phyloP scores from a whole-genome alignment of 257 asterid species.

The Vinca minor region DNA sequence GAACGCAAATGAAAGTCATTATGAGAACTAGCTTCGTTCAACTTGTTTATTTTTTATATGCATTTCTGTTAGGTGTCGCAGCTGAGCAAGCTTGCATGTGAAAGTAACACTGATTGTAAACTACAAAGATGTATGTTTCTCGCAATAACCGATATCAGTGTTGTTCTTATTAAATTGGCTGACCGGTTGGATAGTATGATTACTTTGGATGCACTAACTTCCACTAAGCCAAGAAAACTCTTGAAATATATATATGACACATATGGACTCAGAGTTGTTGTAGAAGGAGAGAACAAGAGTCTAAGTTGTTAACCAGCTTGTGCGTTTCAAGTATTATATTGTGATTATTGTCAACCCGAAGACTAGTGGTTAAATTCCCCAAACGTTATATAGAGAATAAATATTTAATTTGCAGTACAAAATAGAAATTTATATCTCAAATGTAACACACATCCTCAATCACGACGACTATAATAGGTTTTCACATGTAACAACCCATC shows the following conservation, averaged over 20 bases:
- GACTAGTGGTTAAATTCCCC: slow-evolving; percentile 70
- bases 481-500: too few relatives aligned
- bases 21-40: not conserved
- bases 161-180: slow-evolving; percentile 86
- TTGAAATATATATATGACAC: too few relatives aligned
- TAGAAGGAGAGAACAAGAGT: too few relatives aligned
- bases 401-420: too few relatives aligned
- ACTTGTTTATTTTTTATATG: not conserved
- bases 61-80: slow-evolving; percentile 59
- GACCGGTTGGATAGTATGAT: slow-evolving; percentile 90
- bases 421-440: too few relatives aligned
- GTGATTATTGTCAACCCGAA: too few relatives aligned
- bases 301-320: too few relatives aligned
- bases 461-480: too few relatives aligned
- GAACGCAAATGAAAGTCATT: not conserved
- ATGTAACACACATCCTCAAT: too few relatives aligned
- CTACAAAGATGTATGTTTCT: slow-evolving; percentile 93
- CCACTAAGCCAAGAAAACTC: slow-evolving; percentile 72
- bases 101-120: slow-evolving; percentile 78
- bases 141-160: slow-evolving; percentile 96
- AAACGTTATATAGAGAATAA: too few relatives aligned
- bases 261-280: too few relatives aligned
- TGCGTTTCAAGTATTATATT: too few relatives aligned
- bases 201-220: slow-evolving; percentile 77
- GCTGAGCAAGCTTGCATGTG: slow-evolving; percentile 96